Base-by-base conservation (phyloP, 2,329 filamentous ascomycete species). In the Colletotrichum sp. region DNA sequence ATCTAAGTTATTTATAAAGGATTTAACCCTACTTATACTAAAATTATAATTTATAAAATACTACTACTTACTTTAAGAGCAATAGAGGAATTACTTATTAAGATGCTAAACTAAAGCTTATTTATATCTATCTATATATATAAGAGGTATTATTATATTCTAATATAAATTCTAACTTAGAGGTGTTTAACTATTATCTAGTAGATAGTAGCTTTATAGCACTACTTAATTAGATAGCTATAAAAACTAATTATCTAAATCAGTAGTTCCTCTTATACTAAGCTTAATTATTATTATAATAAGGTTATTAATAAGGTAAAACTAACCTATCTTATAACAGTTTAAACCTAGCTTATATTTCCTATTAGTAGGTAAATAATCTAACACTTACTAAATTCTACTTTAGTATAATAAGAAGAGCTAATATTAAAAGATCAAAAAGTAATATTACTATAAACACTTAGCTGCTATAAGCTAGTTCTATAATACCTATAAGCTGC, bases 351-450 rank as follows among this genome's bases (percentile, higher is more conserved):
- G 83, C 81, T 82, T 79, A 82, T 80, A 78, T 82, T 82, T 80
- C 78, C 79, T 82, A 84, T 84, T 55, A 55, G 0, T 55, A 55
- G 79, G 81, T 82, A 79, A 83, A 84, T 78, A 83, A 83, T 83
- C 77, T 79, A 83, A 83, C 79, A 79, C 79, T 82, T 83, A 83
- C 78, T 79, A 78, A 83, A 83, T 82, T 82, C 21, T 55, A 1
- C 49, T 55, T 55, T 13, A n/a, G 1, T 55, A 55, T 55, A 80
- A 85, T 84, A 84, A 76, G 78, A 84, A 85, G 79, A 84, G 3
- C 7, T 57, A 3, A 26, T 68, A 57, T 55, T 49, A 28, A 68
- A 57, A 1, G 2, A 68, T 57, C 16, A 39, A 57, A 34, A 28
- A 57, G 24, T 1, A 18, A 55, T 5, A 5, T 24, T 39, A 36